phyloP scores from a whole-genome alignment of 2,329 filamentous ascomycete species.

The Alternaria hordeiaustralica region DNA sequence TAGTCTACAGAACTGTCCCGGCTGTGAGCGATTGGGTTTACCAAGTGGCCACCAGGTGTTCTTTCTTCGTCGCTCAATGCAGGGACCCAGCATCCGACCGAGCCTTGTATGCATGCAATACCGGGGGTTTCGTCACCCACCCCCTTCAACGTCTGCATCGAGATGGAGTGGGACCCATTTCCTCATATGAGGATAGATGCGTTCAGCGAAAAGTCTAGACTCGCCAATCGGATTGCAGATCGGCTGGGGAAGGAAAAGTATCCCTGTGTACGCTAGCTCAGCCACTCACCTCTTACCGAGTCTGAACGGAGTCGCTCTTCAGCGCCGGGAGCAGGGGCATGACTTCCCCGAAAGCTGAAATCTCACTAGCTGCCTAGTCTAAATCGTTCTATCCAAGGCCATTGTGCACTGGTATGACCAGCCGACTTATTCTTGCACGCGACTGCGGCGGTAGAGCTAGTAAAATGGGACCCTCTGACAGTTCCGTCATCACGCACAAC shows the following conservation, averaged over 20 bases:
- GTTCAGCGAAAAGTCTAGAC: conserved; percentile 26
- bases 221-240: conserved; percentile 46
- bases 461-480: conserved; percentile 34
- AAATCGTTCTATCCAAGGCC: conserved; percentile 22
- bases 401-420: conserved; percentile 16
- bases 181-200: conserved; percentile 24
- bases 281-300: conserved; percentile 36
- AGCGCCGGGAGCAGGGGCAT: conserved; percentile 41
- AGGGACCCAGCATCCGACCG: conserved; percentile 13
- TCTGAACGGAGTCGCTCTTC: conserved; percentile 25
- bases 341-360: conserved; percentile 36
- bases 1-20: neutral
- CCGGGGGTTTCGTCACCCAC: conserved; percentile 10
- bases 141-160: conserved; percentile 19
- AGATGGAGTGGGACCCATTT: conserved; percentile 21
- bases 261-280: conserved; percentile 31
- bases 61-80: conserved; percentile 12
- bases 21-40: neutral
- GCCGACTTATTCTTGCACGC: conserved; percentile 32
- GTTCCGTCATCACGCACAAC: conserved; percentile 31
- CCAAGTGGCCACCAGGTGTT: neutral
- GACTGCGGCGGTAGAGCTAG: conserved; percentile 47
- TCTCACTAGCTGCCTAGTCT: conserved; percentile 25
- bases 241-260: conserved; percentile 25
- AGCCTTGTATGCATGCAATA: conserved; percentile 1